Evolutionary conservation across 2,329 filamentous ascomycete genomes (phyloP).

Genomic region (Leptographium lundbergii): DNA sequence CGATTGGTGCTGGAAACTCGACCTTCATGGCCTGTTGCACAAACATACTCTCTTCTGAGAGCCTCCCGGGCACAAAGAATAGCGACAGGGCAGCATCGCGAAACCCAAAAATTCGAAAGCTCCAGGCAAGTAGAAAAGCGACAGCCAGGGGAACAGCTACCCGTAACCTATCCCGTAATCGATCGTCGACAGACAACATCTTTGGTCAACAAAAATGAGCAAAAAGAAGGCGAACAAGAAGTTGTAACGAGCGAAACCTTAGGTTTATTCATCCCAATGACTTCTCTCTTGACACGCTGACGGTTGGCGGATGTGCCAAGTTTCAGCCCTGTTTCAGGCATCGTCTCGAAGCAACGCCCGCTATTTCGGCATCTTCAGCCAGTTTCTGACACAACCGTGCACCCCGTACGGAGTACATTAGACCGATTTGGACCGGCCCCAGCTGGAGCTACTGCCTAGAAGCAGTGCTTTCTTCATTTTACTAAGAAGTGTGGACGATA

Average conservation of each 20-base stretch:
- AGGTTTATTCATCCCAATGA: too few relatives aligned
- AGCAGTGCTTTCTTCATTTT: too few relatives aligned
- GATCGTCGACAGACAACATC: not conserved
- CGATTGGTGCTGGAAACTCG: constrained; percentile 22
- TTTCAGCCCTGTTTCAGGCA: not conserved
- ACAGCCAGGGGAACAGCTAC: not conserved
- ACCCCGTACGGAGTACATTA: too few relatives aligned
- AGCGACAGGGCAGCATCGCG: constrained; percentile 5
- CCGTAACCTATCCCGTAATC: not conserved
- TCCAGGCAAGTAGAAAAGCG: constrained; percentile 7
- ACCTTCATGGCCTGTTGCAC: constrained; percentile 16
- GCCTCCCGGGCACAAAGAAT: not conserved
- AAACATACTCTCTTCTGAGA: constrained; percentile 9
- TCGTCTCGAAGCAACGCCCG: too few relatives aligned
- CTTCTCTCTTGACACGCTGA: too few relatives aligned
- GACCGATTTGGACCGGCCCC: too few relatives aligned
- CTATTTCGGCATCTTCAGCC: not conserved
- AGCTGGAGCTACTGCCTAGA: too few relatives aligned
- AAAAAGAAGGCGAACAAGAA: not conserved
- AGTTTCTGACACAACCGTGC: not conserved
- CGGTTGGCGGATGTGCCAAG: not conserved
- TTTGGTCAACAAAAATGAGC: not conserved
- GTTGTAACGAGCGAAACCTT: not conserved
- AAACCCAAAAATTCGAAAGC: constrained; percentile 7
- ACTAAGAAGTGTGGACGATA: too few relatives aligned